Base-by-base conservation (phyloP, 306 rosid genomes). In the Elaeagnus macrophylla region DNA sequence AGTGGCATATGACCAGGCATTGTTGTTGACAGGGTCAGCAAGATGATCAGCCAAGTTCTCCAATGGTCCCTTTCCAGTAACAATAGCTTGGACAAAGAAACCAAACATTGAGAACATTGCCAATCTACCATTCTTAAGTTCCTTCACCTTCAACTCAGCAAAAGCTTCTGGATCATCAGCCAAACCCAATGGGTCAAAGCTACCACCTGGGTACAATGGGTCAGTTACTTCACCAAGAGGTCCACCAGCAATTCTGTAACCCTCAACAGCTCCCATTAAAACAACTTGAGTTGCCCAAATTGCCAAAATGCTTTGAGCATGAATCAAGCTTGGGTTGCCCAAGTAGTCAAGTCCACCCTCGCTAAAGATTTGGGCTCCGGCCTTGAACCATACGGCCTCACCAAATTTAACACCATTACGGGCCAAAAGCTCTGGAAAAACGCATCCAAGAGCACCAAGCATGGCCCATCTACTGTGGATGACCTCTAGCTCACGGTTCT, bases 321-420 rank as follows among this genome's bases (percentile, higher is more conserved):
- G 75, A 46, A 71, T 39, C 54, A 67, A 14, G 49, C 48, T 67
- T 9, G 61, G 72, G 66, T 67, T 67, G 0, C 72, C 72, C 65
- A 71, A 59, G 18, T 71, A 71, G 57, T 71, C 75, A 8, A 71
- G 64, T 11, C 77, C 68, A 7, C 77, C 77, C 19, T 72, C 77
- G 1, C 64, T 60, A 56, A 72, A 72, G 19, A 72, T 72, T 20
- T 72, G 77, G 39, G 77, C 49, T 14, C 77, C 77, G 0, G 72
- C 68, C 60, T 72, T 72, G 68, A 72, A 72, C 72, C 72, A 72
- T 1, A 72, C 68, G 0, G 72, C 68, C 41, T 72, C 76, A 5
- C 76, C 71, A 50, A 71, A 65, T 37, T 65, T 53, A 53, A 65
- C 72, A 9, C 76, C 71, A 9, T 71, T 71, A 3, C 75, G 66